Evolutionary conservation across 257 asterid genomes (phyloP), one percentile per base, ranked within the genome.

Genomic region (Jasminum sambac): DNA sequence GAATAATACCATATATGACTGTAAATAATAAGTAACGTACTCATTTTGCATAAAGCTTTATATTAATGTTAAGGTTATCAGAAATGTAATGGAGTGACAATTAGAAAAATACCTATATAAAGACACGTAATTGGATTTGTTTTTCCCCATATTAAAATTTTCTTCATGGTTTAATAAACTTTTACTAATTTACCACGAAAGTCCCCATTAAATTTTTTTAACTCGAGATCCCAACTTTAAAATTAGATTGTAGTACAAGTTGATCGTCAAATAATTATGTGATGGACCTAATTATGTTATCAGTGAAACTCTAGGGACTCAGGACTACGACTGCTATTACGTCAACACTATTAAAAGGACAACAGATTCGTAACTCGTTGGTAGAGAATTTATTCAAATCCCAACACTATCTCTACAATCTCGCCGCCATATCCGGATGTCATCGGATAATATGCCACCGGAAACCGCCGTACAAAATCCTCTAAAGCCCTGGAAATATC

Each of bases 401-500:
- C 44, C 42, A 63, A 57, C 36, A 55, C 26, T 40, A 57, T 68
- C 42, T 64, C 16, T 64, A 17, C 8, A 4, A 70, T 34, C 36
- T 70, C 37, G 10, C 66, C 74, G 48, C 16, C 38, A 46, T 46
- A 46, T 10, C 7, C 4, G 1, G 23, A 3, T n/a, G 57, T n/a
- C 2, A 46, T 46, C 24, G 13, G 11, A 23, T 39, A 26, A 30
- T 11, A 80, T 69, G 81, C 42, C 79, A 23, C 38, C 80, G 2
- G 80, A 69, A 58, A 52, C 58, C 41, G 25, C 14, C 7, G 52
- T 76, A 58, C 77, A 65, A 38, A 67, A 74, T 39, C 77, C 76
- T 13, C 39, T 79, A 57, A 83, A 83, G 38, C 87, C 81, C 63
- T 80, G 78, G 81, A 83, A 80, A 19, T 21, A 78, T 11, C 36